Percentiles rank a stretch among this genome's conserved stretches.
Evolutionary conservation across 495 filamentous ascomycete genomes (phyloP).

Genomic region (Clavariopsis aquatica): DNA sequence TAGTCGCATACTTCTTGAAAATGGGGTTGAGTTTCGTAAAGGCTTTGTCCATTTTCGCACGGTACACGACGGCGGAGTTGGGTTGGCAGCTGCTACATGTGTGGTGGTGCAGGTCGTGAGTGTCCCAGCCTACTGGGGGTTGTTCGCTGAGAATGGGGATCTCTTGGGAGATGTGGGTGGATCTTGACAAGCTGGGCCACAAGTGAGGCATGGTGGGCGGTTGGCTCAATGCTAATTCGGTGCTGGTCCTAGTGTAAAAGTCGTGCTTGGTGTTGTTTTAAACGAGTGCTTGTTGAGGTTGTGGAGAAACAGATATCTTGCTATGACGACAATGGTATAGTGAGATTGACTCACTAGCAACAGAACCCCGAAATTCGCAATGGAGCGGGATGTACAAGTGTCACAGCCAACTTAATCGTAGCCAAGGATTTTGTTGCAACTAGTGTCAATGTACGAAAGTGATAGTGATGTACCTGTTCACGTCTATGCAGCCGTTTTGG

Average conservation of each 20-base stretch:
- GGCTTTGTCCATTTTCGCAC: neutral
- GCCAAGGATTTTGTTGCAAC: too few relatives aligned
- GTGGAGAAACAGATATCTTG: too few relatives aligned
- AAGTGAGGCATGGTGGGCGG: neutral
- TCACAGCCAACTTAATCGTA: too few relatives aligned
- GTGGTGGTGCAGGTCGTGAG: neutral
- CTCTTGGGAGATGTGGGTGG: neutral
- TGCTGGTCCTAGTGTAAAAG: neutral
- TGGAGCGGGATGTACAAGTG: too few relatives aligned
- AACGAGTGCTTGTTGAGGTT: too few relatives aligned
- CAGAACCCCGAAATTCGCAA: too few relatives aligned
- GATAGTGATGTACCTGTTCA: too few relatives aligned
- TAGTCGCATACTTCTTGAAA: neutral
- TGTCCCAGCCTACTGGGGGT: neutral
- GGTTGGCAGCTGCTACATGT: neutral
- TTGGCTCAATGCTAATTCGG: too few relatives aligned
- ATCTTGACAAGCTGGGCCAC: neutral
- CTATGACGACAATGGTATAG: too few relatives aligned
- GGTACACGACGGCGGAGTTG: neutral
- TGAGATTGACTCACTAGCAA: too few relatives aligned
- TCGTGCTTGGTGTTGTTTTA: neutral
- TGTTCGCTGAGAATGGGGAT: neutral
- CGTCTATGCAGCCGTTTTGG: too few relatives aligned
- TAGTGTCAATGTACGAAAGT: too few relatives aligned
- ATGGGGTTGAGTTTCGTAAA: neutral